Base-by-base conservation (phyloP, 306 rosid genomes). In the Glycine latifolia region DNA sequence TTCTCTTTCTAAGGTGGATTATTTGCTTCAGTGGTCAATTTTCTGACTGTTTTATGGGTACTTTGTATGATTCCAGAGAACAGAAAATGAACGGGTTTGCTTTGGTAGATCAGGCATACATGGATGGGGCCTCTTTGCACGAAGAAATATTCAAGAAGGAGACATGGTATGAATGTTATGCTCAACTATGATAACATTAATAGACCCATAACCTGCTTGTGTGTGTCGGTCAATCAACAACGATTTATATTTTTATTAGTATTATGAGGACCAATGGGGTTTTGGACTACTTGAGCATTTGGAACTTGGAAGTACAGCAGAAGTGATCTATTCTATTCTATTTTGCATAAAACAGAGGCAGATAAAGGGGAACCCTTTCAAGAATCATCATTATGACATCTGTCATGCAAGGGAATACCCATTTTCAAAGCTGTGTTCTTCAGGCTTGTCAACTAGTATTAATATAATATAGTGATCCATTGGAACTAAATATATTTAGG, bases 81-180 rank as follows among this genome's bases (percentile, higher is more conserved):
- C 98, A 8, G 99, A 96, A 87, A 86, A 88, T 4, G 95, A 89
- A 61, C 89, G 99, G 20, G 98, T 92, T 89, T 96, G 98, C 92
- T 94, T 91, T 66, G 99, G 98, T 88, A 92, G 97, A 91, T 96
- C 99, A 2, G 99, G 99, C 73, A 96, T 96, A 81, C 99, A 96
- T 83, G 99, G 98, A 77, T 96, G 99, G 99, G 99, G 99, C 81
- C 97, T 96, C 76, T 96, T 96, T 83, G 97, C 99, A 4, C 94
- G 95, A 6, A 90, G 94, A 84, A 87, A 81, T 86, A 92, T 96
- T 89, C 99, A 90, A 88, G 99, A 96, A 92, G 99, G 99, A 78
- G 99, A 96, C 78, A 96, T 96, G 98, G 99, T 94, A 90, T 62
- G 82, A 83, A 70, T 60, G 7, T 73, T 71, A 48, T 52, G 79